phyloP scores from a whole-genome alignment of 163 green algal species.

The Scenedesmus sp. region DNA sequence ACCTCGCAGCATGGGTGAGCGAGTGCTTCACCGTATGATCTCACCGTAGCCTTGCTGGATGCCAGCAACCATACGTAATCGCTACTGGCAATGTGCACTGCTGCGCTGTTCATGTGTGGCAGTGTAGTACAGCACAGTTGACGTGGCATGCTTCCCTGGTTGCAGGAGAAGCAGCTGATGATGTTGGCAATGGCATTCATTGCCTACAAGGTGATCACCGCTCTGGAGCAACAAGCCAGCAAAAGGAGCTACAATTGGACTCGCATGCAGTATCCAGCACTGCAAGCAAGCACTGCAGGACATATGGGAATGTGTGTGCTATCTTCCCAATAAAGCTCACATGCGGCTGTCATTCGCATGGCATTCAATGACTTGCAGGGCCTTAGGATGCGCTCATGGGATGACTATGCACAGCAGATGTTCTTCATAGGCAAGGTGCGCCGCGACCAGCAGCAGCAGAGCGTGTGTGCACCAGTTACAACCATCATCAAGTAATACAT shows the following conservation, averaged over 20 bases:
- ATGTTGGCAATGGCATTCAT: not conserved
- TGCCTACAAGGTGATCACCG: not conserved
- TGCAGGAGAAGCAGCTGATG: slow-evolving; percentile 21
- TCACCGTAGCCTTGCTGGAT: not conserved
- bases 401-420: slow-evolving; percentile 21
- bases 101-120: not conserved
- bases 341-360: not conserved
- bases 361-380: not conserved
- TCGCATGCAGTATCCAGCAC: not conserved
- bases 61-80: not conserved
- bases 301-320: not conserved
- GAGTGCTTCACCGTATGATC: not conserved
- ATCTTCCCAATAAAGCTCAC: not conserved
- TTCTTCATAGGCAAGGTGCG: slow-evolving; percentile 35
- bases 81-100: no score
- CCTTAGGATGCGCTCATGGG: slow-evolving; percentile 13
- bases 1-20: slow-evolving; percentile 3
- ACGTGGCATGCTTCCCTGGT: not conserved
- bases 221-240: not conserved
- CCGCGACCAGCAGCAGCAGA: not conserved
- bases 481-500: not conserved
- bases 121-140: not conserved
- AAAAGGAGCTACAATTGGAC: no score
- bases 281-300: not conserved
- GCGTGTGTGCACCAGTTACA: no score